These are phyloP conservation scores for Aquanectria penicillioides DNA, from an alignment of 2,329 filamentous ascomycete genomes.

Conservation along the genomic window DNA sequence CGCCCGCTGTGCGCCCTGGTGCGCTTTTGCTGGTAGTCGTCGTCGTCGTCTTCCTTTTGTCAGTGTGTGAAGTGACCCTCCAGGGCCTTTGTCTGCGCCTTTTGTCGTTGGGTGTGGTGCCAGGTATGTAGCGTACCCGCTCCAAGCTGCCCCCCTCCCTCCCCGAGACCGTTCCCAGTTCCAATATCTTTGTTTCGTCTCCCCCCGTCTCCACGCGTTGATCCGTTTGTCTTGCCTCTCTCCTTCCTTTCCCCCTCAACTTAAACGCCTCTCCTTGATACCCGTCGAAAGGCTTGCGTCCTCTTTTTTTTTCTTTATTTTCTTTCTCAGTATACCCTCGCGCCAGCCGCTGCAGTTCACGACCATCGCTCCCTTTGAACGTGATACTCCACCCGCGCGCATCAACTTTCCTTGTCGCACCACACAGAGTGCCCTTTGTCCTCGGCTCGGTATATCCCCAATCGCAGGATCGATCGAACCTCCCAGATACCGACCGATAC, in stretches of 20 bases:
- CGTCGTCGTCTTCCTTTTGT: constrained; percentile 2
- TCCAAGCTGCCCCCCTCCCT: constrained; percentile 4
- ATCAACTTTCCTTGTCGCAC: constrained; percentile 27
- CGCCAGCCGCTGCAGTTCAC: constrained; percentile 29
- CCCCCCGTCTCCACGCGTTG: constrained; percentile 30
- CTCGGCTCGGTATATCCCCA: constrained; percentile 33
- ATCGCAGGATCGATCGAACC: constrained; percentile 43
- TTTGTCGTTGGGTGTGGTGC: background rate
- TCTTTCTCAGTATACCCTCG: constrained; percentile 30
- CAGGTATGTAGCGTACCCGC: too few species aligned
- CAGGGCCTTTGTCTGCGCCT: background rate
- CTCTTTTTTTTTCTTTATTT: constrained; percentile 35
- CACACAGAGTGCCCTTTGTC: constrained; percentile 17
- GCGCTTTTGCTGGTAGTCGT: too few species aligned
- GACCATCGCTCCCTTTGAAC: constrained; percentile 32
- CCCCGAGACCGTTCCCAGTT: too few species aligned
- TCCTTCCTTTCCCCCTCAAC: constrained; percentile 26
- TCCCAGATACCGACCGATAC: constrained; percentile 36
- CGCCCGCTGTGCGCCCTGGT: background rate
- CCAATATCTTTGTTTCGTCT: constrained; percentile 44
- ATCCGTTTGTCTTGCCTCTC: constrained; percentile 22
- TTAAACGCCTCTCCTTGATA: constrained; percentile 34
- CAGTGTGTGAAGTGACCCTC: too few species aligned
- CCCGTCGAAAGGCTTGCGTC: constrained; percentile 35
- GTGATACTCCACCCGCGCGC: constrained; percentile 32